Evolutionary conservation across 305 asterid species (phyloP).

Genomic region (Fraxinus floribunda): DNA sequence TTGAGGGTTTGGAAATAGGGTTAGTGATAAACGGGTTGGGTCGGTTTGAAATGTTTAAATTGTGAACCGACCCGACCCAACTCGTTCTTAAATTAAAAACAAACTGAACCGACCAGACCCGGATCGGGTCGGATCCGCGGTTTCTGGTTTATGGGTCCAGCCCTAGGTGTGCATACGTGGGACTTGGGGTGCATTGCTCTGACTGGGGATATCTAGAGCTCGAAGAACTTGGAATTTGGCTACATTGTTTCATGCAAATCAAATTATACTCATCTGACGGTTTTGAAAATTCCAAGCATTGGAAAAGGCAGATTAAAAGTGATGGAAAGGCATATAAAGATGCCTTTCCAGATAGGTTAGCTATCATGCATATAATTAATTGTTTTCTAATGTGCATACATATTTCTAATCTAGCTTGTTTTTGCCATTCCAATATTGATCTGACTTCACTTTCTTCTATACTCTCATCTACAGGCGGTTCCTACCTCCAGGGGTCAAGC

Average conservation of each 20-base stretch:
- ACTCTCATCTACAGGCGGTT: conserved; percentile 31
- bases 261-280: neutral
- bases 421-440: neutral
- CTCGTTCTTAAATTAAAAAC: too few relatives aligned
- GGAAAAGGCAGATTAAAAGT: neutral
- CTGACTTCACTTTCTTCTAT: neutral
- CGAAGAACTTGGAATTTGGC: neutral
- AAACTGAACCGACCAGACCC: too few relatives aligned
- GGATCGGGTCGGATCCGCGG: too few relatives aligned
- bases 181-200: neutral
- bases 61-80: too few relatives aligned
- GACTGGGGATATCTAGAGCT: neutral
- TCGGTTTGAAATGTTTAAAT: too few relatives aligned
- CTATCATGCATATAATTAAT: neutral
- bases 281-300: neutral
- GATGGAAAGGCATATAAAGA: neutral
- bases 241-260: neutral
- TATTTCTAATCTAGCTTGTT: neutral
- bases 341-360: neutral
- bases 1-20: too few relatives aligned
- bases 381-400: neutral
- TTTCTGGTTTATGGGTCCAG: too few relatives aligned
- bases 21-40: too few relatives aligned
- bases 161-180: neutral
- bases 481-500: conserved; percentile 50